phyloP scores from a whole-genome alignment of 352 stramenopile species.

The Phytophthora gonapodyides region DNA sequence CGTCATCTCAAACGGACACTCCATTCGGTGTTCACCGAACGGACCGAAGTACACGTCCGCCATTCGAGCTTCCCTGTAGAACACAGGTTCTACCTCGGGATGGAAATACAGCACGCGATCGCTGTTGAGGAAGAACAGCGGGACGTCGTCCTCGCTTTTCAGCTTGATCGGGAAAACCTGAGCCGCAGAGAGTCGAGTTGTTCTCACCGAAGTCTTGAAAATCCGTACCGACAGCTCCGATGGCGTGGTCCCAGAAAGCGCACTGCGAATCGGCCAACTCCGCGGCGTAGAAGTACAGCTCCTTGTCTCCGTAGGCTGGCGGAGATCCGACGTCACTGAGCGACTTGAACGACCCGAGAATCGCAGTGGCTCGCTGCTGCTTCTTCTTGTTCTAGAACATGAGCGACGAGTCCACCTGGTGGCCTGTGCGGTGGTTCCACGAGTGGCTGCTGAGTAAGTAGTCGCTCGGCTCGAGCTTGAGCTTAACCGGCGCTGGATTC shows the following conservation, averaged over 20 bases:
- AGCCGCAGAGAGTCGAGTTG: conserved; percentile 34
- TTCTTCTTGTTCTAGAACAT: conserved; percentile 57
- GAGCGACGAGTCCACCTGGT: conserved; percentile 59
- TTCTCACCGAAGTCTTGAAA: conserved; percentile 26
- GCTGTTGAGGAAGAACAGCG: conserved; percentile 60
- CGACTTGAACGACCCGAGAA: conserved; percentile 47
- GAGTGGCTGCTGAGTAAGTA: conserved; percentile 43
- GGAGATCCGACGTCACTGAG: conserved; percentile 25
- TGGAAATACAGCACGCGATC: conserved; percentile 48
- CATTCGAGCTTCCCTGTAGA: conserved; percentile 44
- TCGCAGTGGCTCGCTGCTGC: conserved; percentile 50
- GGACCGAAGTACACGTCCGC: conserved; percentile 47
- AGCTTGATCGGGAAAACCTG: conserved; percentile 31
- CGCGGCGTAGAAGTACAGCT: conserved; percentile 58
- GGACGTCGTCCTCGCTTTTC: conserved; percentile 16
- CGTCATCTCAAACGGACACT: conserved; percentile 57
- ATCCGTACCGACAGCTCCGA: conserved; percentile 27
- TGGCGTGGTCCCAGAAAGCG: conserved; percentile 47
- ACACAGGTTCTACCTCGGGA: conserved; percentile 38
- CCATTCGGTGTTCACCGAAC: conserved; percentile 40
- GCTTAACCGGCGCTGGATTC: conserved; percentile 19
- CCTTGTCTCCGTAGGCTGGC: conserved; percentile 56
- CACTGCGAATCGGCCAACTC: conserved; percentile 56
- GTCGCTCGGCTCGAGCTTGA: conserved; percentile 41
- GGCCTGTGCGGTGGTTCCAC: conserved; percentile 53